Conservation (phyloP, 495 filamentous ascomycete species). For the Xylaria sp. region DNA sequence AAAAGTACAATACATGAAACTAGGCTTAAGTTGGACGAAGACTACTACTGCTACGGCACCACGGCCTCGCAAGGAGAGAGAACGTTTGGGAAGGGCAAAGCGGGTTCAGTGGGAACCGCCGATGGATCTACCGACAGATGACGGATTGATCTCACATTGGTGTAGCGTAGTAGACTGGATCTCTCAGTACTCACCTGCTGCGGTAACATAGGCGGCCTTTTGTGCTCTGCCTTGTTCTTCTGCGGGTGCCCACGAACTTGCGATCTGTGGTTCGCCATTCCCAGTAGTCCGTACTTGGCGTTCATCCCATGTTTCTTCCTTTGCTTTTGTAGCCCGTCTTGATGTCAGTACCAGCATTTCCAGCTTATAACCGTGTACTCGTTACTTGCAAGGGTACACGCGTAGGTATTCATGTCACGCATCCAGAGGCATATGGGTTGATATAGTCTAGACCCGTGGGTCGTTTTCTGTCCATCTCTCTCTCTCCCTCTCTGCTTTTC, state of each 20-base stretch:
- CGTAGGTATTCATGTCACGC: not conserved
- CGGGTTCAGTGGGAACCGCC: not conserved
- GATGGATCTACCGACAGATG: slow-evolving; percentile 15
- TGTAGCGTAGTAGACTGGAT: not conserved
- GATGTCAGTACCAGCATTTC: not conserved
- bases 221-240: slow-evolving; percentile 18
- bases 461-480: not conserved
- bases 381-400: not conserved
- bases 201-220: not conserved
- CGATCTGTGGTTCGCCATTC: slow-evolving; percentile 16
- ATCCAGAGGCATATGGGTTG: not conserved
- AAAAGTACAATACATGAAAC: slow-evolving; percentile 28
- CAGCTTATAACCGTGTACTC: not conserved
- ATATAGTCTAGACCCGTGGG: not conserved
- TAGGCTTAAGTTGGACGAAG: slow-evolving; percentile 6
- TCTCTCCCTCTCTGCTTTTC: not conserved
- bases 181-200: not conserved
- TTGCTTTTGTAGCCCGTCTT: slow-evolving; percentile 1
- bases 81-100: not conserved
- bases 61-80: slow-evolving; percentile 1
- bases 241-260: slow-evolving; percentile 8
- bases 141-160: slow-evolving; percentile 5
- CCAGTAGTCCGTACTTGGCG: slow-evolving; percentile 18
- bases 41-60: not conserved
- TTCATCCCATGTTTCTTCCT: not conserved